These are phyloP conservation scores for Aquilaria sinensis DNA, from an alignment of 345 rosid species.

Conservation along the genomic window DNA sequence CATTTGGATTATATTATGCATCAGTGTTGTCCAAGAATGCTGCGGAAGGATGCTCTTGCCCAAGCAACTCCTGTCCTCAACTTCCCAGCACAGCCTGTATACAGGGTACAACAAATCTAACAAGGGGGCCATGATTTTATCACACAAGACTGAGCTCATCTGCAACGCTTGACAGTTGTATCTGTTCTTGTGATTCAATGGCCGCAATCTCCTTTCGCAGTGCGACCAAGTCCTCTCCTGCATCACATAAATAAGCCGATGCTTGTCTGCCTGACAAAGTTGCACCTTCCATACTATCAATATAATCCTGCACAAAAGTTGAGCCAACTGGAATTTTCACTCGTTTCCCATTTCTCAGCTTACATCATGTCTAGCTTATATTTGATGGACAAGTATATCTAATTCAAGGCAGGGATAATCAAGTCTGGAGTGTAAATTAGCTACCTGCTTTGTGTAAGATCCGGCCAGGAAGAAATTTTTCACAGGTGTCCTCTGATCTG, in stretches of 20 bases:
- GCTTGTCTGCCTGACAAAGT: constrained; percentile 93
- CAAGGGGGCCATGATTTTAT: constrained; percentile 1
- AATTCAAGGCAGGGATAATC: too few relatives aligned
- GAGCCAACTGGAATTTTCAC: background rate
- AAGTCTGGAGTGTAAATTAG: background rate
- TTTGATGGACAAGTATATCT: background rate
- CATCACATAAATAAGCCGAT: constrained; percentile 75
- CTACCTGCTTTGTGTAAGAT: constrained; percentile 93
- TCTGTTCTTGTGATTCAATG: constrained; percentile 25
- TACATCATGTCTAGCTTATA: too few relatives aligned
- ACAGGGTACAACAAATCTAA: too few relatives aligned
- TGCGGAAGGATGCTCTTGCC: too few relatives aligned
- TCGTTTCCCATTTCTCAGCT: background rate
- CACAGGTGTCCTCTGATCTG: constrained; percentile 92
- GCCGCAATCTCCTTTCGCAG: constrained; percentile 52
- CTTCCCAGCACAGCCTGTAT: too few relatives aligned
- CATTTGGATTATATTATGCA: too few relatives aligned
- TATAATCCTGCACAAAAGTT: constrained; percentile 63
- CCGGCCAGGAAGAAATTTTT: constrained; percentile 95
- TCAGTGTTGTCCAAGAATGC: too few relatives aligned
- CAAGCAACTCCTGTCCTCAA: too few relatives aligned
- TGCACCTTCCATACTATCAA: constrained; percentile 99
- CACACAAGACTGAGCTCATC: constrained; percentile 77
- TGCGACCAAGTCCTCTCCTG: constrained; percentile 75
- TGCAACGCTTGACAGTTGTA: constrained; percentile 19